Percentiles rank a stretch among this genome's conserved stretches.
Conservation (phyloP, 2,329 filamentous ascomycete species). For the Delphinella strobiligena region DNA sequence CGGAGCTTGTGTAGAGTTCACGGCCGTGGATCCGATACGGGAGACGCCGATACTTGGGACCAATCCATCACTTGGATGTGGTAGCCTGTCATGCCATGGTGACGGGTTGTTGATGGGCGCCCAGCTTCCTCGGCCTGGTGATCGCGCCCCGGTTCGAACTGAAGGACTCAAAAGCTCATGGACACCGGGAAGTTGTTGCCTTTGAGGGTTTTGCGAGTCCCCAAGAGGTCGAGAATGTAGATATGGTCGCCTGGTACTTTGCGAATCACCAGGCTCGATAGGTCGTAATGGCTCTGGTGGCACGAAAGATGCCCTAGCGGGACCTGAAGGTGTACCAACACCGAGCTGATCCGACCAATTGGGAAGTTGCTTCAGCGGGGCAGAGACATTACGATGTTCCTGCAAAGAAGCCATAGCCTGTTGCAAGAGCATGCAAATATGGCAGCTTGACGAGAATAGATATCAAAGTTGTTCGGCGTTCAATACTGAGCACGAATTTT, state of each 20-base stretch:
- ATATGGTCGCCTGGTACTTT: constrained; percentile 1
- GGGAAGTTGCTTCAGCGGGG: background rate
- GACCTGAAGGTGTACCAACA: background rate
- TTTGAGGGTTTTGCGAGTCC: background rate
- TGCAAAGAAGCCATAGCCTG: background rate
- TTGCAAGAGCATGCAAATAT: too few species aligned
- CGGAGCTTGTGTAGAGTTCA: background rate
- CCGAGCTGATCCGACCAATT: background rate
- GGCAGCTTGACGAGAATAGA: background rate
- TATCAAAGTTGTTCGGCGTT: background rate
- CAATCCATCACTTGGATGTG: background rate
- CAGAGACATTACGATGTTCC: background rate
- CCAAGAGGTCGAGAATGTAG: background rate
- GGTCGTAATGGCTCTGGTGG: constrained; percentile 4
- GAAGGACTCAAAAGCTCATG: constrained; percentile 6
- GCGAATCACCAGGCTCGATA: constrained; percentile 3
- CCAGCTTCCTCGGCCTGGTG: constrained; percentile 3
- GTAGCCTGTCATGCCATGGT: background rate
- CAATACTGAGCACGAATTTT: background rate
- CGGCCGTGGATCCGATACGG: background rate
- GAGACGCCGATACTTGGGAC: too few species aligned
- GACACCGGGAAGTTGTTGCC: constrained; percentile 8
- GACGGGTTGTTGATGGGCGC: constrained; percentile 3
- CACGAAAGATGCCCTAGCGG: background rate
- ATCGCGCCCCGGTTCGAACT: constrained; percentile 1